Percentiles rank a stretch among this genome's conserved stretches.
Conservation (phyloP, 2,329 filamentous ascomycete genomes). For the Leptographium wingfieldii region DNA sequence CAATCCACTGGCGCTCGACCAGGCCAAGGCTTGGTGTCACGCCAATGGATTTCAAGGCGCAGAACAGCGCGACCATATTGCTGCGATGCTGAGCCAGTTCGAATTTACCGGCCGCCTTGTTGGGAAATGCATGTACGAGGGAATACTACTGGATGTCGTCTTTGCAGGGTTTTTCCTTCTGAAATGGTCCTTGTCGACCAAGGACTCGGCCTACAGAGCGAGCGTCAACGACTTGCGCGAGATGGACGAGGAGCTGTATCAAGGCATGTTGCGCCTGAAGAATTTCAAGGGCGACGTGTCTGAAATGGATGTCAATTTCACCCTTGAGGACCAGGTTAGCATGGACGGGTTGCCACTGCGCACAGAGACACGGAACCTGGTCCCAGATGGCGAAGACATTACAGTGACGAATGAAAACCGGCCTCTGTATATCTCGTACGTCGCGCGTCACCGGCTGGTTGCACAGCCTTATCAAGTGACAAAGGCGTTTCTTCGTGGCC, state of each 20-base stretch:
- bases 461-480: constrained; percentile 73
- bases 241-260: constrained; percentile 81
- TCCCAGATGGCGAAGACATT: constrained; percentile 62
- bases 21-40: constrained; percentile 17
- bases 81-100: constrained; percentile 57
- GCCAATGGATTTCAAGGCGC: constrained; percentile 42
- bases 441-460: constrained; percentile 76
- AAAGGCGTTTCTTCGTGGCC: constrained; percentile 72
- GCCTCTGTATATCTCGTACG: constrained; percentile 85
- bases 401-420: constrained; percentile 85
- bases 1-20: constrained; percentile 66
- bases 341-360: constrained; percentile 33
- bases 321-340: constrained; percentile 60
- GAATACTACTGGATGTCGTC: constrained; percentile 81
- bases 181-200: constrained; percentile 72
- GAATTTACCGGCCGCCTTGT: constrained; percentile 89
- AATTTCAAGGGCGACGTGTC: constrained; percentile 72
- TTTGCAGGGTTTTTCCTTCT: constrained; percentile 94
- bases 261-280: constrained; percentile 71
- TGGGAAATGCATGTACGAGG: constrained; percentile 95
- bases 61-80: constrained; percentile 44
- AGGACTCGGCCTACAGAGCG: constrained; percentile 59
- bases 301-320: constrained; percentile 78
- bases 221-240: constrained; percentile 90
- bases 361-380: constrained; percentile 62